Conservation (phyloP, 2,329 filamentous ascomycete species). For the Colletotrichum tamarilloi region DNA sequence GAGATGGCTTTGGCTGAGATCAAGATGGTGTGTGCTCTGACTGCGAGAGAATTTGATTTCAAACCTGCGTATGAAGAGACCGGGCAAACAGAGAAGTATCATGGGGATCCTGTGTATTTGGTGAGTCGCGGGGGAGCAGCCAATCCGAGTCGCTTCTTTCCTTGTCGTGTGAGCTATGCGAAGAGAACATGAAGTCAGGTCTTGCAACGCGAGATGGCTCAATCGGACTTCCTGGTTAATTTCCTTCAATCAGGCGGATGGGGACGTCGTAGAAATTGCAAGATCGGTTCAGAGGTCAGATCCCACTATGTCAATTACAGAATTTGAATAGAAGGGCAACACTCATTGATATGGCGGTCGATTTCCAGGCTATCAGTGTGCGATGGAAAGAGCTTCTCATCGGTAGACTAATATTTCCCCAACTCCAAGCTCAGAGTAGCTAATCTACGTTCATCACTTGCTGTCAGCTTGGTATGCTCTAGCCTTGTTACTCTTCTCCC, state of each 20-base stretch:
- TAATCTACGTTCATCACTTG: background rate
- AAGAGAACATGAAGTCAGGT: background rate
- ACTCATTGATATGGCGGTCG: background rate
- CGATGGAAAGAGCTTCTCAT: background rate
- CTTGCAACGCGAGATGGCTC: background rate
- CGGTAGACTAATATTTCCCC: background rate
- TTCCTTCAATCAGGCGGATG: background rate
- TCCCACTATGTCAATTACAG: no score
- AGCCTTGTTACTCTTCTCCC: background rate
- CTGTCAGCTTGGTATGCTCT: background rate
- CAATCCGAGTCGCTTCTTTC: slow-evolving; percentile 1
- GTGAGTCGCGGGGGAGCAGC: slow-evolving; percentile 14
- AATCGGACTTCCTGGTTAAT: background rate
- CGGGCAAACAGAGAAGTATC: slow-evolving; percentile 30
- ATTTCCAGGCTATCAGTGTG: background rate
- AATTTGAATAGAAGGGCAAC: no score
- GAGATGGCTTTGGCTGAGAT: slow-evolving; percentile 65
- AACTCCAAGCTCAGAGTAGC: background rate
- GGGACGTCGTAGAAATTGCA: background rate
- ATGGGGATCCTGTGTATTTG: background rate
- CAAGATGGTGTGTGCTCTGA: slow-evolving; percentile 60
- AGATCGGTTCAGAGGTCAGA: no score
- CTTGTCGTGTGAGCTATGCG: background rate
- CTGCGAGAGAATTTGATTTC: slow-evolving; percentile 62
- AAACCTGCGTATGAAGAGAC: slow-evolving; percentile 50